Evolutionary conservation across 352 stramenopile genomes (phyloP), one percentile per base, ranked within the genome.

Genomic region (Globisporangium ultimum): DNA sequence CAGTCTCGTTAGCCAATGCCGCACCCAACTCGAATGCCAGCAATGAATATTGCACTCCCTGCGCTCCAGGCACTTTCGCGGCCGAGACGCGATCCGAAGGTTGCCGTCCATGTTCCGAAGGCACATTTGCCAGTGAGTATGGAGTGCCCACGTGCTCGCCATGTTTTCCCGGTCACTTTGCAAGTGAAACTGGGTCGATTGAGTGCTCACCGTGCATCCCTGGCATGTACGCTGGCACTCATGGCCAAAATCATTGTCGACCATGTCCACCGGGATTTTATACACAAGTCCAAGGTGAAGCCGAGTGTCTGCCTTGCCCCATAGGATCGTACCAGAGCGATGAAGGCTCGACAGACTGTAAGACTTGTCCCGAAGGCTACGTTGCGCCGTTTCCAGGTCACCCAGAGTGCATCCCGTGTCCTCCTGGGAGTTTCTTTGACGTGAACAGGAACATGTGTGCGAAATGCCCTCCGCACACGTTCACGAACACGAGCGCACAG

Each of bases 301-400:
- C 72, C 14, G 48, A 71, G 45, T 90, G 80, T 56, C 58, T 83
- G 10, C 47, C 72, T 43, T 88, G 78, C 42, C 67, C 80, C 5
- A 61, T 66, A 17, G 69, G 48, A 2, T 68, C 63, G 1, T 87
- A 68, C 48, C 79, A 87, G 70, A 58, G 71, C 22, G 48, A 43
- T 9, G 36, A 46, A 50, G 74, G 72, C 10, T 64, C 61, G 0
- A 67, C 54, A 0, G 14, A 36, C 12, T 89, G 76, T 49, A 67
- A 61, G 4, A 15, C 41, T 5, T 90, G 80, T 47, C 65, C 76
- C 14, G 32, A 66, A 28, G 78, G 78, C 2, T 67, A 67, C 38
- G 60, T 85, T 10, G 71, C 80, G 0, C 67, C 65, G 6, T 64
- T 67, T 8, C 48, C 48, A 17, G 80, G 80, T 0, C 66, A 78